Conservation (phyloP, 2,329 filamentous ascomycete species). For the Aspergillus proliferans region DNA sequence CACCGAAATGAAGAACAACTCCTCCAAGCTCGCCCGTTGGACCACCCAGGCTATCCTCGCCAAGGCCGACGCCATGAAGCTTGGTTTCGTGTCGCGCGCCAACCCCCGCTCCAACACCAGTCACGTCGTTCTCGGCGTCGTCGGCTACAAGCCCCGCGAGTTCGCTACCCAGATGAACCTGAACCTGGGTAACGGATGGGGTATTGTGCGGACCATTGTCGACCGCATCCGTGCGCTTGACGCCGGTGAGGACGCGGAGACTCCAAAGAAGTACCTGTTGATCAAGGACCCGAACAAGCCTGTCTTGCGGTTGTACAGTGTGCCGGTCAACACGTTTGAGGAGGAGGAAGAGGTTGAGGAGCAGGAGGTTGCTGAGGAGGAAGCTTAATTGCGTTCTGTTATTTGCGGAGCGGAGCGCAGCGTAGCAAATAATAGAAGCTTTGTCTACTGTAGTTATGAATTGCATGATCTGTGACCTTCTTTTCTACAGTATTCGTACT, state of each 20-base stretch:
- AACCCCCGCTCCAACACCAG: constrained; percentile 90
- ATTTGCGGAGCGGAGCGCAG: too few species aligned
- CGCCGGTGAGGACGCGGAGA: constrained; percentile 37
- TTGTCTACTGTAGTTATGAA: too few species aligned
- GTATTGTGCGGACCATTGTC: constrained; percentile 94
- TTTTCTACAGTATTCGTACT: too few species aligned
- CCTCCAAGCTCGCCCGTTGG: constrained; percentile 96
- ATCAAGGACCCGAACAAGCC: constrained; percentile 94
- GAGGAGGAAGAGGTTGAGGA: constrained; percentile 67
- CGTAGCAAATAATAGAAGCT: too few species aligned
- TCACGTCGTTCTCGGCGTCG: constrained; percentile 90
- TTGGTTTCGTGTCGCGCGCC: constrained; percentile 91
- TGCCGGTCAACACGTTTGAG: constrained; percentile 81
- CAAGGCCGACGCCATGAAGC: constrained; percentile 97
- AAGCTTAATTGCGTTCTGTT: constrained; percentile 17
- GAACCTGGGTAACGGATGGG: constrained; percentile 95
- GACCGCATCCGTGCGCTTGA: constrained; percentile 59
- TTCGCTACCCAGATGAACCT: constrained; percentile 98
- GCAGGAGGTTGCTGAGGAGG: constrained; percentile 51
- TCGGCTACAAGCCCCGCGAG: constrained; percentile 96
- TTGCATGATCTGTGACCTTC: too few species aligned
- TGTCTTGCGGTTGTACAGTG: constrained; percentile 85
- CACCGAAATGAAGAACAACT: constrained; percentile 99
- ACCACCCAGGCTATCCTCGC: constrained; percentile 94
- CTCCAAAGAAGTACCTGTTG: constrained; percentile 47